A percentile compares a stretch with the other conserved stretches of the same genome.
phyloP scores from a whole-genome alignment of 768 basidiomycete species.

The Termitomyces eurrhizus region DNA sequence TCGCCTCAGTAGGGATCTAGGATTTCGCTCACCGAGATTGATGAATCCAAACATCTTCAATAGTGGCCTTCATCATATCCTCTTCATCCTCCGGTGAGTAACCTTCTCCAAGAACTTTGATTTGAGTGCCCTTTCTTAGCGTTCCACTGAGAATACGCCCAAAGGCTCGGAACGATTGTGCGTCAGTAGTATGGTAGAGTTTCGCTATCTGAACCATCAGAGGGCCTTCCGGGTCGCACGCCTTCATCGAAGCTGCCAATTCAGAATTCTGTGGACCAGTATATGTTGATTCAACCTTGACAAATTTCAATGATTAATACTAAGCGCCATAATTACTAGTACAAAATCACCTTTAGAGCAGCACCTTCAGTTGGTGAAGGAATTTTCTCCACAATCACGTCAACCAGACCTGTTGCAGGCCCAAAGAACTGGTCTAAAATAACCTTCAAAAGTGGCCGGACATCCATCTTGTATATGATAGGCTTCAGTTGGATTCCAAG shows the following conservation, averaged over 20 bases:
- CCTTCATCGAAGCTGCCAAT: conserved; percentile 73
- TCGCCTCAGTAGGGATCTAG: neutral
- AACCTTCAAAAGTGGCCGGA: conserved; percentile 88
- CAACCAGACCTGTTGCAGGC: conserved; percentile 81
- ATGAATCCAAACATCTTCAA: conserved; percentile 88
- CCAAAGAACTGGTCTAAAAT: conserved; percentile 97
- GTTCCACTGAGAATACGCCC: conserved; percentile 94
- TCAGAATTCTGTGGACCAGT: conserved; percentile 85
- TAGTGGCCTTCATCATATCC: conserved; percentile 83
- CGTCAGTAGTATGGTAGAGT: conserved; percentile 94
- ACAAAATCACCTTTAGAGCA: conserved; percentile 48
- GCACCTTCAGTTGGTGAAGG: conserved; percentile 73
- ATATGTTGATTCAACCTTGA: conserved; percentile 78
- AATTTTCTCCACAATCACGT: conserved; percentile 87
- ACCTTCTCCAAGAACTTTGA: conserved; percentile 97
- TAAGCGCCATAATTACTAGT: neutral
- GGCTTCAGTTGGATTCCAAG: conserved; percentile 88
- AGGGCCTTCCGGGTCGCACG: conserved; percentile 80
- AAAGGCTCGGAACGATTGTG: conserved; percentile 94
- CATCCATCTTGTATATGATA: conserved; percentile 98
- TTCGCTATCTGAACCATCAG: conserved; percentile 93
- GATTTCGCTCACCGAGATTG: conserved; percentile 69
- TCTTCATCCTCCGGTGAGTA: conserved; percentile 99
- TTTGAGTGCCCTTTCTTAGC: conserved; percentile 70
- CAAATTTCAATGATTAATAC: neutral